A percentile compares a stretch with the other conserved stretches of the same genome.
Evolutionary conservation across 352 stramenopile genomes (phyloP).

Genomic region (Pythium apleroticum): DNA sequence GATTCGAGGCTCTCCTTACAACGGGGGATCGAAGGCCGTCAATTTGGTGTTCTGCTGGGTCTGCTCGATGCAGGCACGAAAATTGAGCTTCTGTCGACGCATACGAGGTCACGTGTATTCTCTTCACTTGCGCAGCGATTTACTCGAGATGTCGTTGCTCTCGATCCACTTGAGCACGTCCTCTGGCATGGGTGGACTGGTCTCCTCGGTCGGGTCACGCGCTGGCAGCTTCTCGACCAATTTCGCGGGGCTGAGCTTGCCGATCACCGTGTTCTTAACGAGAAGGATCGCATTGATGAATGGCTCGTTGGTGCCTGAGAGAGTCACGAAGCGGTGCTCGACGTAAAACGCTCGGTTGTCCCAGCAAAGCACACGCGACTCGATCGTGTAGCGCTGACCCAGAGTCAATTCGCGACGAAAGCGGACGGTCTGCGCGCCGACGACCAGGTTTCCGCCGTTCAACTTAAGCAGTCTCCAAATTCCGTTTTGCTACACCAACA

Average conservation of each 20-base stretch:
- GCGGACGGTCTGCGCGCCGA: constrained; percentile 77
- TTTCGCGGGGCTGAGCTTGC: constrained; percentile 50
- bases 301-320: constrained; percentile 13
- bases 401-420: constrained; percentile 81
- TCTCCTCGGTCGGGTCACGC: constrained; percentile 31
- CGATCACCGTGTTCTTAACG: constrained; percentile 87
- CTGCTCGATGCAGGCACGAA: neutral
- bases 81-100: no score
- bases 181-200: constrained; percentile 40
- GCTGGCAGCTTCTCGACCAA: constrained; percentile 62
- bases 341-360: constrained; percentile 84
- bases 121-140: constrained; percentile 45
- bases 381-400: constrained; percentile 61
- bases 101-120: no score
- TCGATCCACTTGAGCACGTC: constrained; percentile 71
- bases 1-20: neutral
- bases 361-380: constrained; percentile 80
- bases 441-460: constrained; percentile 70
- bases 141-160: constrained; percentile 76
- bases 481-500: constrained; percentile 42
- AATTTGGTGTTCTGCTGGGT: no score
- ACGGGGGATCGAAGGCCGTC: neutral
- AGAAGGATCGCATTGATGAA: constrained; percentile 87
- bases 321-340: constrained; percentile 81
- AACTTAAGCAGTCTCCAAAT: constrained; percentile 64